Base-by-base conservation (phyloP, 2,329 filamentous ascomycete genomes). In the Penicillium sp. region DNA sequence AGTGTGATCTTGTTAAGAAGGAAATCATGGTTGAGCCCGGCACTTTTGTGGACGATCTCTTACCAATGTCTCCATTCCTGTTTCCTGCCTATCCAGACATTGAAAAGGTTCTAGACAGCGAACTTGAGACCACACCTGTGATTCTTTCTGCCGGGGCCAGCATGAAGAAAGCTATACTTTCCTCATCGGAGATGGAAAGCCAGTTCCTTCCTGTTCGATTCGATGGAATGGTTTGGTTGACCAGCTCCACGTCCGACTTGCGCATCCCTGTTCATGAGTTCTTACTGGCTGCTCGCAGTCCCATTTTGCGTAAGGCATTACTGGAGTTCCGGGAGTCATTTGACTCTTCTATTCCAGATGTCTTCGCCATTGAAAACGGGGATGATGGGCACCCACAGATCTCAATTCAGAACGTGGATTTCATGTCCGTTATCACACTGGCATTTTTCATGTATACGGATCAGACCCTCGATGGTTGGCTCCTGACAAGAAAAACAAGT, bases 371-470 rank as follows among this genome's bases (percentile, higher is more conserved):
- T 16, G 79, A 80, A 49, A 75, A 81, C 27, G 75, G 78, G 22
- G 68, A 73, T 1, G 71, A 81, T 16, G 80, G 80, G 5, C 82
- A 80, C 42, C 74, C 80, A 1, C 71, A 86, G 9, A 67, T 97
- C 18, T 81, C 83, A 0, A 87, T 97, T 48, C 76, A 84, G 18
- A 82, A 84, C 1, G 74, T 93, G 11, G 92, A 97, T 67, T 80
- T 94, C 36, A 78, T 95, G 32, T 88, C 90, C 0, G 68, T 97
- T 6, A 76, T 96, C 53, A 93, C 96, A 62, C 63, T 97, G 9
- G 83, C 88, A 1, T 77, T 93, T 9, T 97, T 90, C 65, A 69
- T 88, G 7, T 97, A 97, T 69, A 87, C 86, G 5, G 94, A 97
- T 67, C 80, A 79, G 4, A 76, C 92, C 14, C 80, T 96, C 31